A percentile compares a stretch with the other conserved stretches of the same genome.
These are phyloP conservation scores for Lasiodiplodia citricola DNA, from an alignment of 2,329 filamentous ascomycete genomes.

Conservation along the genomic window DNA sequence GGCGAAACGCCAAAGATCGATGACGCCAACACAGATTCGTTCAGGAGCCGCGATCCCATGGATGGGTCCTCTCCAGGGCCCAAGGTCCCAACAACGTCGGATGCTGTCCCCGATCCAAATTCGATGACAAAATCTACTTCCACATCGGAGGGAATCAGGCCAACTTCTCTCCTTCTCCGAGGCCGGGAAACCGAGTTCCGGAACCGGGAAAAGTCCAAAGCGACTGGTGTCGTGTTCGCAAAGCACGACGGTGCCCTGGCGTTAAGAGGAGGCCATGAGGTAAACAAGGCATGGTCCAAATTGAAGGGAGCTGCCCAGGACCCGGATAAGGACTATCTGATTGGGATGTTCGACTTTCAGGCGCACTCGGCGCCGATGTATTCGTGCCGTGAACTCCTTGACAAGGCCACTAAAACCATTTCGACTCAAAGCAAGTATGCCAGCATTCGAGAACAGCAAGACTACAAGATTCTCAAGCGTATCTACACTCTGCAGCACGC, in stretches of 20 bases:
- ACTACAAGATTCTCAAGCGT: constrained; percentile 81
- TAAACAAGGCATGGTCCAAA: constrained; percentile 45
- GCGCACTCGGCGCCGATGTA: constrained; percentile 61
- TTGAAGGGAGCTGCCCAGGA: constrained; percentile 55
- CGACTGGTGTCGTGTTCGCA: constrained; percentile 79
- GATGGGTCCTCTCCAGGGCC: constrained; percentile 32
- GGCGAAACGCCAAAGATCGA: constrained; percentile 60
- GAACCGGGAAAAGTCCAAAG: constrained; percentile 63
- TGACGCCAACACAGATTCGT: constrained; percentile 45
- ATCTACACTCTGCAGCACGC: constrained; percentile 91
- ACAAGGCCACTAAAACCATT: constrained; percentile 86
- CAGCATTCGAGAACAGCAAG: constrained; percentile 83
- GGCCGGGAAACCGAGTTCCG: constrained; percentile 7
- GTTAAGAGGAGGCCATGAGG: constrained; percentile 16
- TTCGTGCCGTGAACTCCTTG: constrained; percentile 67
- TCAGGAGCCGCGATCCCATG: constrained; percentile 36
- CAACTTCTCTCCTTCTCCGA: constrained; percentile 5
- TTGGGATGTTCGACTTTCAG: constrained; percentile 63
- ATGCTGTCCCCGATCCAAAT: constrained; percentile 12
- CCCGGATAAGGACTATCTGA: constrained; percentile 63
- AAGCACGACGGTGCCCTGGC: constrained; percentile 57
- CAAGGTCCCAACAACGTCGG: constrained; percentile 25
- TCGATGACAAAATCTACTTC: constrained; percentile 18
- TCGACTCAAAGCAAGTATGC: constrained; percentile 84
- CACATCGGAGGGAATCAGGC: not conserved